Evolutionary conservation across 148 eudicot genomes (phyloP).

Genomic region (Fagopyrum tataricum): DNA sequence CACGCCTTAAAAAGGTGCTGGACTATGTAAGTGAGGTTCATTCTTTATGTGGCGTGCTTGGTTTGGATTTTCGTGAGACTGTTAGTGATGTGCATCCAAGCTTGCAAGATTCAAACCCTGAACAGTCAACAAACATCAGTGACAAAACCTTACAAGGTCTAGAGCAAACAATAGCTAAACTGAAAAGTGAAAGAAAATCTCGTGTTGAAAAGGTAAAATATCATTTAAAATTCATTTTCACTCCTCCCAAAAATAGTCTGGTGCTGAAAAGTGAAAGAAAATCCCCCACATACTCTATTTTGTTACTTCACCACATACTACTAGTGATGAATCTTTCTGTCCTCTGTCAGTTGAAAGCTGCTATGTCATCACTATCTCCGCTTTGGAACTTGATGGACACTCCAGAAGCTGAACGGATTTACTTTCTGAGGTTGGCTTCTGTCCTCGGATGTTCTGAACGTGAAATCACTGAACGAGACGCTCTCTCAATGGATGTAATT

Average conservation of each 20-base stretch:
- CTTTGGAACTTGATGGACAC: conserved; percentile 21
- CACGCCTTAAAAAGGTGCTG: conserved; percentile 46
- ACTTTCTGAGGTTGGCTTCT: conserved; percentile 12
- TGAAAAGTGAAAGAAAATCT: conserved; percentile 47
- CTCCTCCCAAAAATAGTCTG: background rate
- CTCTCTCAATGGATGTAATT: conserved; percentile 15
- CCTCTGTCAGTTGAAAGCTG: conserved; percentile 12
- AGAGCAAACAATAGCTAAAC: conserved; percentile 33
- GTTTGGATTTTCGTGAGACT: conserved; percentile 48
- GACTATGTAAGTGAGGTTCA: conserved; percentile 61
- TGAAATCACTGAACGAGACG: conserved; percentile 11
- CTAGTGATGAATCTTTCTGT: conserved; percentile 2
- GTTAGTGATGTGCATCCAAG: conserved; percentile 62
- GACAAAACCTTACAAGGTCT: conserved; percentile 49
- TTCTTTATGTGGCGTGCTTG: conserved; percentile 46
- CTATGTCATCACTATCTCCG: conserved; percentile 4
- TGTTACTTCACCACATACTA: background rate
- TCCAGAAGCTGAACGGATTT: conserved; percentile 13
- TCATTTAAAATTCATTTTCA: background rate
- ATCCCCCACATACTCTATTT: too few species aligned
- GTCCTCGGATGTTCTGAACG: background rate
- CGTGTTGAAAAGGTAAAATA: conserved; percentile 49
- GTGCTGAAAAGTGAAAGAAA: too few species aligned
- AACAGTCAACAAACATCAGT: conserved; percentile 49
- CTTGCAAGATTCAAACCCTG: conserved; percentile 40